phyloP scores from a whole-genome alignment of 768 basidiomycete genomes.

The Daedalea quercina region DNA sequence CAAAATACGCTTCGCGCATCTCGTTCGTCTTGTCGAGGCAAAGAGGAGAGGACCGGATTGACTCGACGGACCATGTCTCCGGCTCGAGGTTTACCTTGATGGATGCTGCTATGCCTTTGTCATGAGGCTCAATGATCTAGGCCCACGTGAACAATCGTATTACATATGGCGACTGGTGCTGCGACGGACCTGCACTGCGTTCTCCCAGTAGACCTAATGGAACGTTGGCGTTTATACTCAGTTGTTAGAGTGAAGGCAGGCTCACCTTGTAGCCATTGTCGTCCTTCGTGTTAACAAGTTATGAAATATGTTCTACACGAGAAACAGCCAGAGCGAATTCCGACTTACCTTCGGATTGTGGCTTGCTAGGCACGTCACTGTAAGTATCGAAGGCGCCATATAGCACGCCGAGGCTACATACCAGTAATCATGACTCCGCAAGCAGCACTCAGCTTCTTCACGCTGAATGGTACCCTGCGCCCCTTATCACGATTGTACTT shows the following conservation, averaged over 20 bases:
- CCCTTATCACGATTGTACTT: not conserved
- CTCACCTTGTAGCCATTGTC: conserved; percentile 86
- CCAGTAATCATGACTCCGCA: conserved; percentile 92
- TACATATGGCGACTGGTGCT: not conserved
- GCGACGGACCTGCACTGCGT: conserved; percentile 63
- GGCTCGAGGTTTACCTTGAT: conserved; percentile 61
- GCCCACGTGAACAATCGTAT: not conserved
- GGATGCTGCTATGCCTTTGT: conserved; percentile 62
- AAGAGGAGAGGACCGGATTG: conserved; percentile 31
- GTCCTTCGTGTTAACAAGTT: conserved; percentile 44
- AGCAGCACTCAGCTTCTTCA: conserved; percentile 59
- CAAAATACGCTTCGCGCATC: conserved; percentile 55
- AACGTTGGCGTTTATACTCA: not conserved
- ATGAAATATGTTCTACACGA: not conserved
- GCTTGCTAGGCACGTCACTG: conserved; percentile 41
- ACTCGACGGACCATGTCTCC: conserved; percentile 32
- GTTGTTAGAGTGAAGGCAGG: not conserved
- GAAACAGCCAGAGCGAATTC: conserved; percentile 2
- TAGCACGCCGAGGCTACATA: conserved; percentile 20
- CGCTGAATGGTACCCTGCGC: conserved; percentile 73
- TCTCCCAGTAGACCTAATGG: conserved; percentile 81
- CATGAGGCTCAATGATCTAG: conserved; percentile 83
- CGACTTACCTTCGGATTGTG: conserved; percentile 77
- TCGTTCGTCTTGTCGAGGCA: conserved; percentile 52
- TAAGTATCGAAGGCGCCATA: not conserved